Base-by-base conservation (phyloP, 2,329 filamentous ascomycete genomes). In the Juglanconis oblonga region DNA sequence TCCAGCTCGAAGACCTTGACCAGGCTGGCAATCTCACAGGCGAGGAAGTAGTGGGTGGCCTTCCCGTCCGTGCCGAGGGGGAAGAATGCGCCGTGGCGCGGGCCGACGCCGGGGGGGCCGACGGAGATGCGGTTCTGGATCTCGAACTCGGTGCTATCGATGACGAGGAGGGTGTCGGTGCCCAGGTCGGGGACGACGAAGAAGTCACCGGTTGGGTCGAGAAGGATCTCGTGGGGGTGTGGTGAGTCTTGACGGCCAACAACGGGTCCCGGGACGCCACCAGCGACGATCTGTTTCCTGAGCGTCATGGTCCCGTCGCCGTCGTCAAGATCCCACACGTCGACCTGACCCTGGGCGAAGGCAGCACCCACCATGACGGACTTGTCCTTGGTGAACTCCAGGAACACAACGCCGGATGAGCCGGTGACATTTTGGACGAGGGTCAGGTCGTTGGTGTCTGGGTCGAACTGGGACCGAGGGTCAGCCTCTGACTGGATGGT, bases 11-110 rank as follows among this genome's bases (percentile, higher is more conserved):
- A 81, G 55, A 80, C 73, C 62, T 76, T 67, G 55, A 81, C 69
- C 47, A 74, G 58, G 72, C 76, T 82, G 64, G 70, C 71, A 13
- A 79, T 67, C 72, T 83, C 81, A 67, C 77, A 79, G 38, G 75
- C 74, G 36, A 82, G 65, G 17, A 78, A 67, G 73, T 81, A 82
- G 72, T 79, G 79, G 2, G 74, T 77, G 14, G 76, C 72, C 55
- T 63, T 48, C 11, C 9, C 29, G 36, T 42, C 66, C 48, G 66
- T 66, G 7, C 70, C 71, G n/a, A 65, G 57, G 1, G 73, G 74
- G 68, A 77, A 76, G 71, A 81, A 83, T 64, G 74, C 74, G 52
- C 78, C 80, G 66, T 83, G 81, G 17, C 81, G 79, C 3, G 81
- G 81, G 0, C 81, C 81, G 44, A 75, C 76, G 59, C 77, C 78